These are phyloP conservation scores for Candida ovalis DNA, from an alignment of 805 yeast genomes.

Conservation along the genomic window DNA sequence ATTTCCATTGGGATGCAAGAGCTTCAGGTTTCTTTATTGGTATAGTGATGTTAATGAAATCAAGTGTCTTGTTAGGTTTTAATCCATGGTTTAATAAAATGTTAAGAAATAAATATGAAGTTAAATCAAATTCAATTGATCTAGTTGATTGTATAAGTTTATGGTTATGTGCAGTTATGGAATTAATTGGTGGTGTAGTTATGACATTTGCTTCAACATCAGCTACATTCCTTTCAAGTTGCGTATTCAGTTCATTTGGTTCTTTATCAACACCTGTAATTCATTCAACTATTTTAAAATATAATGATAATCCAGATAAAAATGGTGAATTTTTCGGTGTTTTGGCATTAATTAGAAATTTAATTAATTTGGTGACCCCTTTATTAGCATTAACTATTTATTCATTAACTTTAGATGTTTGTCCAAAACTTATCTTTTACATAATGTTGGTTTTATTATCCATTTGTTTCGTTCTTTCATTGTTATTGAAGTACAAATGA, in stretches of 20 bases:
- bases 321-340: slow-evolving; percentile 76
- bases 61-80: slow-evolving; percentile 44
- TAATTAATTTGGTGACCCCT: slow-evolving; percentile 47
- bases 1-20: slow-evolving; percentile 50
- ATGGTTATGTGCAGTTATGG: slow-evolving; percentile 35
- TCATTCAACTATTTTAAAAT: slow-evolving; percentile 58
- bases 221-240: slow-evolving; percentile 30
- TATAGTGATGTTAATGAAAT: slow-evolving; percentile 44
- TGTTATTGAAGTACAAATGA: slow-evolving; percentile 2
- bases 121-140: slow-evolving; percentile 46
- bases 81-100: slow-evolving; percentile 45
- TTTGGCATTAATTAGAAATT: slow-evolving; percentile 53
- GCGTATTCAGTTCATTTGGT: slow-evolving; percentile 43
- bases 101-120: slow-evolving; percentile 34
- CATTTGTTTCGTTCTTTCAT: not conserved
- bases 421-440: slow-evolving; percentile 37
- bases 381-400: slow-evolving; percentile 45
- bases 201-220: slow-evolving; percentile 32
- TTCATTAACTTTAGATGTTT: slow-evolving; percentile 36
- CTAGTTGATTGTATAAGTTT: slow-evolving; percentile 26
- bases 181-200: slow-evolving; percentile 35
- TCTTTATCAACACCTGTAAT: slow-evolving; percentile 53
- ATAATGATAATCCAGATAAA: slow-evolving; percentile 47
- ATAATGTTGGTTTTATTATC: slow-evolving; percentile 10
- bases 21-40: slow-evolving; percentile 57